These are phyloP conservation scores for Jatropha podagrica DNA, from an alignment of 441 rosid species.

Conservation along the genomic window DNA sequence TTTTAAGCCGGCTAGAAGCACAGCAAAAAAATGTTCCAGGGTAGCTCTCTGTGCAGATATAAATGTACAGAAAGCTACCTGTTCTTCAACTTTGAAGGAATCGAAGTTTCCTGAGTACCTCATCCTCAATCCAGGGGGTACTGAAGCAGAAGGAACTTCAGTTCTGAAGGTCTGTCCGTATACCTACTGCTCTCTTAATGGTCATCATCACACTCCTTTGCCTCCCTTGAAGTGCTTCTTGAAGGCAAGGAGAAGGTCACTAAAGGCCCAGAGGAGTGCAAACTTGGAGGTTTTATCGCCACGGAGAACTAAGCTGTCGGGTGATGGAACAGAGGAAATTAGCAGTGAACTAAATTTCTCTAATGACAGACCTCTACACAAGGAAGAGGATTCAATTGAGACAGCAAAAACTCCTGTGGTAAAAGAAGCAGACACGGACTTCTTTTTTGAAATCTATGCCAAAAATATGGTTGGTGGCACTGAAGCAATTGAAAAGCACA, in stretches of 20 bases:
- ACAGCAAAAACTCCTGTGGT: slow-evolving; percentile 14
- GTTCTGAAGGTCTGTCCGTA: slow-evolving; percentile 75
- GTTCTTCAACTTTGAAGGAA: slow-evolving; percentile 88
- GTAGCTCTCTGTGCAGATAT: slow-evolving; percentile 48
- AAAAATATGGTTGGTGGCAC: slow-evolving; percentile 30
- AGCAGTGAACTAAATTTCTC: slow-evolving; percentile 2
- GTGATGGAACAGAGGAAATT: slow-evolving; percentile 16
- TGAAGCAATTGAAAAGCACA: slow-evolving; percentile 20
- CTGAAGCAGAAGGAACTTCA: slow-evolving; percentile 71
- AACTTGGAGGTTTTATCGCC: slow-evolving; percentile 41
- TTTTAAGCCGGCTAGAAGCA: slow-evolving; percentile 53
- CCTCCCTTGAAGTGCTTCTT: slow-evolving; percentile 78
- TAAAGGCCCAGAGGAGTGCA: slow-evolving; percentile 58
- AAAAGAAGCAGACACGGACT: slow-evolving; percentile 31
- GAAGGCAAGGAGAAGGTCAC: slow-evolving; percentile 52
- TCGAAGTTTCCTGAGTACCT: slow-evolving; percentile 70
- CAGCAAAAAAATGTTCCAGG: slow-evolving; percentile 42
- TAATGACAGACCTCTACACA: slow-evolving; percentile 5
- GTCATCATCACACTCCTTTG: slow-evolving; percentile 62
- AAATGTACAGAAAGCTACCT: slow-evolving; percentile 61
- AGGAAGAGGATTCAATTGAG: slow-evolving; percentile 14
- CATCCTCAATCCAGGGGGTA: slow-evolving; percentile 59
- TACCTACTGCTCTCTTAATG: slow-evolving; percentile 86
- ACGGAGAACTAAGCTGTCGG: slow-evolving; percentile 18
- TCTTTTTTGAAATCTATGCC: slow-evolving; percentile 46